phyloP scores from a whole-genome alignment of 2,329 filamentous ascomycete species.

The Hymenoscyphus linearis region DNA sequence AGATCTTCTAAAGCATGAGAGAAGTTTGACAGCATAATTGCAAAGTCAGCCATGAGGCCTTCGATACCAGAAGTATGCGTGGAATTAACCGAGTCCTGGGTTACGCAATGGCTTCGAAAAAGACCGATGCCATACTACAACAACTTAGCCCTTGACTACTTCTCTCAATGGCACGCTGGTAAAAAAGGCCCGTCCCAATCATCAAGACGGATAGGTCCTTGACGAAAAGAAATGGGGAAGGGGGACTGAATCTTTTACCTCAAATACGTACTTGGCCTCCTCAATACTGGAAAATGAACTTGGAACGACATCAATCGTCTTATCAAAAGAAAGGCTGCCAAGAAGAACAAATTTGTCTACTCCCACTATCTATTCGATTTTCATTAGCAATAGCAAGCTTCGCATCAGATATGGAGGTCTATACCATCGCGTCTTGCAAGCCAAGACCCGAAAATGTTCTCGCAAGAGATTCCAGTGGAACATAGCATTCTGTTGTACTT shows the following conservation, averaged over 20 bases:
- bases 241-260: not conserved
- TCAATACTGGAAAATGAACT: slow-evolving; percentile 9
- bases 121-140: slow-evolving; percentile 5
- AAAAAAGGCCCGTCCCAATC: not conserved
- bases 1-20: slow-evolving; percentile 7
- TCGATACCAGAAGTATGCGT: not conserved
- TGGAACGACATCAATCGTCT: not conserved
- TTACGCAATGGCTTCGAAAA: not conserved
- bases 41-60: not conserved
- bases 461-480: slow-evolving; percentile 6
- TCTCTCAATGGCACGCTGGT: no score
- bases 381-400: not conserved
- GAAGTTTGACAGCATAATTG: slow-evolving; percentile 6
- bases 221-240: not conserved
- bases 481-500: slow-evolving; percentile 4
- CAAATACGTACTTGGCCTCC: slow-evolving; percentile 10
- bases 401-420: not conserved
- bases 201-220: not conserved
- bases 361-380: slow-evolving; percentile 7
- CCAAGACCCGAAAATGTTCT: slow-evolving; percentile 7
- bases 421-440: slow-evolving; percentile 2
- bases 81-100: not conserved
- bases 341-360: not conserved
- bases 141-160: not conserved
- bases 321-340: not conserved